A percentile compares a stretch with the other conserved stretches of the same genome.
Evolutionary conservation across 768 basidiomycete species (phyloP).

Genomic region (Candolleomyces aberdarensis): DNA sequence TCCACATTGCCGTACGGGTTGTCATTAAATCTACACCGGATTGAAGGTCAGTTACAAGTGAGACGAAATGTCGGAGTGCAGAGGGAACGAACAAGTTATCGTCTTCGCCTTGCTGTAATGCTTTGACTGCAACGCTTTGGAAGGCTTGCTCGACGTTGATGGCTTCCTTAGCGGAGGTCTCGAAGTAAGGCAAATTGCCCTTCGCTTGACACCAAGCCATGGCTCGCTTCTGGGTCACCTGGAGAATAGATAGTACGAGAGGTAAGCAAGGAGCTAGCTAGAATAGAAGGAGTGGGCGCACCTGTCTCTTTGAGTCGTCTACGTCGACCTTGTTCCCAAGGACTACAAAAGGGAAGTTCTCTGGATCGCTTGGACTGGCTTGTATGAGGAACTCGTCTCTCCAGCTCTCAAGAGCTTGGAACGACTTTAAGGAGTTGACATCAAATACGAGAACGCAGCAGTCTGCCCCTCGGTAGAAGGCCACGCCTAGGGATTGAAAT

Average conservation of each 20-base stretch:
- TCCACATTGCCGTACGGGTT: neutral
- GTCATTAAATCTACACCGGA: neutral
- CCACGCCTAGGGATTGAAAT: slow-evolving; percentile 98
- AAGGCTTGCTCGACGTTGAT: slow-evolving; percentile 99
- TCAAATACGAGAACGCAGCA: slow-evolving; percentile 99
- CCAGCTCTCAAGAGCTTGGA: slow-evolving; percentile 99
- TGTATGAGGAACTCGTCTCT: slow-evolving; percentile 99
- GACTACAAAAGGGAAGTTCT: slow-evolving; percentile 99
- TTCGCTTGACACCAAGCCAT: slow-evolving; percentile 99
- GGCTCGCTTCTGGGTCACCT: slow-evolving; percentile 99
- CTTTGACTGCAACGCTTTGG: slow-evolving; percentile 99
- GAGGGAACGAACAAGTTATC: neutral
- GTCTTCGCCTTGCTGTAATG: slow-evolving; percentile 71
- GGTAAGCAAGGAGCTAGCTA: too few relatives aligned
- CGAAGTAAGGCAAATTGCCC: slow-evolving; percentile 99
- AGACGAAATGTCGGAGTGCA: neutral
- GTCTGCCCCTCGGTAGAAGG: slow-evolving; percentile 98
- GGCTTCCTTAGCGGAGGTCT: slow-evolving; percentile 99
- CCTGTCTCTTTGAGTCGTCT: slow-evolving; percentile 97
- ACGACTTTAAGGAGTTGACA: slow-evolving; percentile 97
- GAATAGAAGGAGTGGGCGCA: slow-evolving; percentile 26
- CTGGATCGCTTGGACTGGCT: slow-evolving; percentile 97
- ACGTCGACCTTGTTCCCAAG: slow-evolving; percentile 99
- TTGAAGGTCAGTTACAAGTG: neutral
- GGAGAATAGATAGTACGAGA: neutral